Evolutionary conservation across 2,329 filamentous ascomycete genomes (phyloP).

Genomic region (Sphaerulina vaccinii): DNA sequence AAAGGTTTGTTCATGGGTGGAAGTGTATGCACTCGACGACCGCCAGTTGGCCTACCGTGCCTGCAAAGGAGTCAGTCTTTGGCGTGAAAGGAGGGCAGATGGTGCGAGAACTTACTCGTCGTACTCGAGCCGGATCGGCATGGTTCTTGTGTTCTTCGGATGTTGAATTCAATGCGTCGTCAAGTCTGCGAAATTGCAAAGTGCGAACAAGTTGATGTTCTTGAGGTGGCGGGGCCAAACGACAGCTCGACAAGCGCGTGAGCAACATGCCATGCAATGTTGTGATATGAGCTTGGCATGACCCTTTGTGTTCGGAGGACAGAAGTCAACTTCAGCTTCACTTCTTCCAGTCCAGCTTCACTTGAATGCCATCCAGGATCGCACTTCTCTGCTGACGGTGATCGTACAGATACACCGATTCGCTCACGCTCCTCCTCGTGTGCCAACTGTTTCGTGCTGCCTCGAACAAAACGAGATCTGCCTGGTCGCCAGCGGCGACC

Average conservation of each 20-base stretch:
- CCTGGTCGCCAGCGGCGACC: slow-evolving; percentile 39
- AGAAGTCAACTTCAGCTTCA: slow-evolving; percentile 3
- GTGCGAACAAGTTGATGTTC: slow-evolving; percentile 3
- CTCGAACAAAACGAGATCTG: slow-evolving; percentile 47
- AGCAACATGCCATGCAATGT: slow-evolving; percentile 16
- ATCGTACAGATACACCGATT: slow-evolving; percentile 48
- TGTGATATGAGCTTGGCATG: no score
- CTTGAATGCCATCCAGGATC: slow-evolving; percentile 17
- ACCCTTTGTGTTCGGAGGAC: no score
- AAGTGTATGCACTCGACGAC: slow-evolving; percentile 18
- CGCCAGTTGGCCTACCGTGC: slow-evolving; percentile 24
- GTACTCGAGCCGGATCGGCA: slow-evolving; percentile 23
- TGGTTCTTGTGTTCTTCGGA: slow-evolving; percentile 2
- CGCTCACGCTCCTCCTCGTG: slow-evolving; percentile 42
- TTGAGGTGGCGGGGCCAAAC: slow-evolving; percentile 2
- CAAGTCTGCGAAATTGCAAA: not conserved
- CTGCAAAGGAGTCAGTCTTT: slow-evolving; percentile 11
- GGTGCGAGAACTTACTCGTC: slow-evolving; percentile 12
- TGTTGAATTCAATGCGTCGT: not conserved
- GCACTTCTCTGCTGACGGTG: slow-evolving; percentile 30
- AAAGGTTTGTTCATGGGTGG: slow-evolving; percentile 2
- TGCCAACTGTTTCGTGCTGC: slow-evolving; percentile 40
- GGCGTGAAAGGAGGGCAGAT: no score
- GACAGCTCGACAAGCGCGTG: slow-evolving; percentile 1
- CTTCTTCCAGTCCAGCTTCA: not conserved